A percentile compares a stretch with the other conserved stretches of the same genome.
These are phyloP conservation scores for Anisodus tanguticus DNA, from an alignment of 257 asterid species.

Conservation along the genomic window DNA sequence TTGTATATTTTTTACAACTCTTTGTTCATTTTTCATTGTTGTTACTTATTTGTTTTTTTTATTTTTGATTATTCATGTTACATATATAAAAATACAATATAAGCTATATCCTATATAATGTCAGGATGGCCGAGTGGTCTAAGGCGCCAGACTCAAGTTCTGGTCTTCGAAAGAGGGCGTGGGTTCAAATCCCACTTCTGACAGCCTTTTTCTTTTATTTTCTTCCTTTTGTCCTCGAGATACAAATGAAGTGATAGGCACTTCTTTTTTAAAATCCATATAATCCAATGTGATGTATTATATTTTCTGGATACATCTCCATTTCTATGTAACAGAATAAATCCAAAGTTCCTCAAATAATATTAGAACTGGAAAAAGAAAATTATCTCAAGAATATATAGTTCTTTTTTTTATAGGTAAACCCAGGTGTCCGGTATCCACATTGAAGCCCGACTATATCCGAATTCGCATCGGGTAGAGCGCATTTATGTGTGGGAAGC, in stretches of 20 bases:
- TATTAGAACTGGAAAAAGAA: no score
- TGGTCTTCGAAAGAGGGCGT: slow-evolving; percentile 81
- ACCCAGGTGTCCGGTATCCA: no score
- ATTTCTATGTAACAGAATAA: background rate
- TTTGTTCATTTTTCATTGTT: background rate
- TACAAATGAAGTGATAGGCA: background rate
- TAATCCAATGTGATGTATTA: background rate
- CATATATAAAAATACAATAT: no score
- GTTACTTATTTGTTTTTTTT: background rate
- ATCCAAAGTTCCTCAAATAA: background rate
- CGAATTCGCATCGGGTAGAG: no score
- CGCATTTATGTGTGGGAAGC: no score
- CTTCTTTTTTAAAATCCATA: background rate
- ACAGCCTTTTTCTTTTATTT: slow-evolving; percentile 13
- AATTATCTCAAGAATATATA: no score
- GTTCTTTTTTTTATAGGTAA: no score
- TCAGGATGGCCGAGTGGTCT: slow-evolving; percentile 98
- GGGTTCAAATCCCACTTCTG: slow-evolving; percentile 84
- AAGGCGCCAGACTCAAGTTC: slow-evolving; percentile 98
- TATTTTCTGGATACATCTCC: background rate
- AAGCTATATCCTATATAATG: background rate
- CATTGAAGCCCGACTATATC: no score
- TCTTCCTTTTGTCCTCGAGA: background rate
- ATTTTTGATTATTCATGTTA: no score
- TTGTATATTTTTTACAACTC: background rate